These are phyloP conservation scores for Trichosporon faecale DNA, from an alignment of 1,284 basidiomycete species.

Conservation along the genomic window DNA sequence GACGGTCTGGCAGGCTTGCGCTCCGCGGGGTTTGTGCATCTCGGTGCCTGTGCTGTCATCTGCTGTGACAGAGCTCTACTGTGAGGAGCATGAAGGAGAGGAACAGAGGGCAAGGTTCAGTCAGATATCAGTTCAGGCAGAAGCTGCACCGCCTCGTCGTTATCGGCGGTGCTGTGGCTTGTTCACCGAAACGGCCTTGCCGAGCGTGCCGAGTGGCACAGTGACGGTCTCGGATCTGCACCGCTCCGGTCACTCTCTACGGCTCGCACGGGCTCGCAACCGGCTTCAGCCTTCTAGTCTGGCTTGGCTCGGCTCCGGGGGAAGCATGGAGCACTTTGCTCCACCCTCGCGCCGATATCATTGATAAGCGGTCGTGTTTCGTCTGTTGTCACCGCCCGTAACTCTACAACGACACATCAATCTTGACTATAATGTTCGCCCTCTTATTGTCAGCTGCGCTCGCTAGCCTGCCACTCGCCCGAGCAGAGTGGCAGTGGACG, in stretches of 20 bases:
- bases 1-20: no score
- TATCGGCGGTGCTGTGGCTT: background rate
- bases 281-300: background rate
- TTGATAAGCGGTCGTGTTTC: background rate
- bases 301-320: background rate
- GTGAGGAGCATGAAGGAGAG: background rate
- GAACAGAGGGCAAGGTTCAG: no score
- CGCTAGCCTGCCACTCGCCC: background rate
- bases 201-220: background rate
- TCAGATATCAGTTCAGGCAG: background rate
- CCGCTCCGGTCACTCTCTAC: background rate
- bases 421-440: no score
- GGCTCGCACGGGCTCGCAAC: background rate
- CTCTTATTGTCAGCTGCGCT: background rate
- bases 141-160: background rate
- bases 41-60: no score
- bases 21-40: no score
- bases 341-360: background rate
- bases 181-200: background rate
- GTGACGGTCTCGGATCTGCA: background rate
- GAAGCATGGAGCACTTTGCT: background rate
- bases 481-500: background rate
- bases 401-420: no score
- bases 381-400: background rate
- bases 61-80: no score